phyloP scores from a whole-genome alignment of 176 grass and related monocot species.

The Avena eriantha region DNA sequence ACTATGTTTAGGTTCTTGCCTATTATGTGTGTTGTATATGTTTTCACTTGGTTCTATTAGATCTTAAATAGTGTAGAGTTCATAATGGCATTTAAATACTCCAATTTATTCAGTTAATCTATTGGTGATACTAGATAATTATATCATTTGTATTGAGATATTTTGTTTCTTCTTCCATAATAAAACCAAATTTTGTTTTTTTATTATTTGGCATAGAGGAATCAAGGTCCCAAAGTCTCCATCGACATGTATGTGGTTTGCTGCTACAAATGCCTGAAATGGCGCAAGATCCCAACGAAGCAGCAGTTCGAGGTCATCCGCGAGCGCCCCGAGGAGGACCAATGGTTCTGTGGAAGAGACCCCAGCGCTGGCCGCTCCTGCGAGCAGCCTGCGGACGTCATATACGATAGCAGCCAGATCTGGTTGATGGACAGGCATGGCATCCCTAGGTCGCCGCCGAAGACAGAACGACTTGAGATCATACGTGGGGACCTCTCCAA shows the following conservation, averaged over 20 bases:
- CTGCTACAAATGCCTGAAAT: constrained; percentile 67
- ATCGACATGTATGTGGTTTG: constrained; percentile 63
- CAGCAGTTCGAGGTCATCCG: constrained; percentile 73
- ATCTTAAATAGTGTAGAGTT: no score
- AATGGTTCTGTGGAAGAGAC: constrained; percentile 65
- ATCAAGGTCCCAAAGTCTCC: constrained; percentile 47
- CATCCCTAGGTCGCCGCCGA: constrained; percentile 61
- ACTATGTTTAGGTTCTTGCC: no score
- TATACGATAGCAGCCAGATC: constrained; percentile 56
- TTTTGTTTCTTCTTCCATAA: no score
- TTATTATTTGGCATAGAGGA: constrained; percentile 43
- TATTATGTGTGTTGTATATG: no score
- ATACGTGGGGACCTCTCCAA: constrained; percentile 73
- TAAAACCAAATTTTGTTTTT: no score
- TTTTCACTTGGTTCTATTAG: no score
- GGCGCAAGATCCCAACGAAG: constrained; percentile 59
- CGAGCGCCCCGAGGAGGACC: constrained; percentile 62
- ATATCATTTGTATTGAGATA: no score
- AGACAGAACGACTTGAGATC: constrained; percentile 59
- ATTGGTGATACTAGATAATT: no score
- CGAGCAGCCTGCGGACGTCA: constrained; percentile 58
- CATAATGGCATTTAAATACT: no score
- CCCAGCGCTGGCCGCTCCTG: constrained; percentile 46
- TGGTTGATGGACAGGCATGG: constrained; percentile 67
- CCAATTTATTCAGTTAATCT: no score